Evolutionary conservation across 75 land plant genomes (phyloP), one percentile per base, ranked within the genome.

Genomic region (Picea glauca): DNA sequence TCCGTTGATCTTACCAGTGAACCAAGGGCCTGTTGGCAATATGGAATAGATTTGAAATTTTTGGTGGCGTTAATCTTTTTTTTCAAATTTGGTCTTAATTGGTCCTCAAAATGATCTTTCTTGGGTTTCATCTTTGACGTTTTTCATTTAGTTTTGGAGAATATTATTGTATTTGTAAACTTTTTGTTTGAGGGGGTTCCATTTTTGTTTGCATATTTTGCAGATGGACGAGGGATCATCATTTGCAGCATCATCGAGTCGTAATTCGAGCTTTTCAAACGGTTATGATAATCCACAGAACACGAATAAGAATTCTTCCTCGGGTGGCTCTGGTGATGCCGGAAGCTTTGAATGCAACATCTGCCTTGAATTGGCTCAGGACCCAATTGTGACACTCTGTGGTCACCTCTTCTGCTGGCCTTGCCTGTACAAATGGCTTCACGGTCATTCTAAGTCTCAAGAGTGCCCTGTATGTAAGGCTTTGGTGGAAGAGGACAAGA

Each of bases 371-470:
- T 77, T 95, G 31, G 94, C 98, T 33, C 98, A 94, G 68, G 98
- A 96, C 54, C 98, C 98, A n/a, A 85, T 94, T 70, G 93, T 96
- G 2, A 96, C 98, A 9, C 86, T 90, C 4, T 96, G 98, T 66
- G 98, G 98, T 32, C 98, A 96, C 72, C 86, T 96, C 58, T 96
- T 86, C 76, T 96, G 98, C 75, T 96, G 98, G 98, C 98, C 98
- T 4, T 96, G 98, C 23, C 84, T 95, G 9, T 95, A 95, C 88
- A 86, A 88, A 65, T 96, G 98, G 98, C 87, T 96, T 58, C 90
- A 87, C 38, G 75, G 78, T 74, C 94, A 93, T 78, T 85, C 94
- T 8, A 90, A 81, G 64, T 86, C 85, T 2, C 83, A 84, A 12
- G 98, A 94, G 35, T 95, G 98, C 77, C 98, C 98, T 7, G 98